These are phyloP conservation scores for Theobroma grandiflorum DNA, from an alignment of 441 rosid species.

Conservation along the genomic window DNA sequence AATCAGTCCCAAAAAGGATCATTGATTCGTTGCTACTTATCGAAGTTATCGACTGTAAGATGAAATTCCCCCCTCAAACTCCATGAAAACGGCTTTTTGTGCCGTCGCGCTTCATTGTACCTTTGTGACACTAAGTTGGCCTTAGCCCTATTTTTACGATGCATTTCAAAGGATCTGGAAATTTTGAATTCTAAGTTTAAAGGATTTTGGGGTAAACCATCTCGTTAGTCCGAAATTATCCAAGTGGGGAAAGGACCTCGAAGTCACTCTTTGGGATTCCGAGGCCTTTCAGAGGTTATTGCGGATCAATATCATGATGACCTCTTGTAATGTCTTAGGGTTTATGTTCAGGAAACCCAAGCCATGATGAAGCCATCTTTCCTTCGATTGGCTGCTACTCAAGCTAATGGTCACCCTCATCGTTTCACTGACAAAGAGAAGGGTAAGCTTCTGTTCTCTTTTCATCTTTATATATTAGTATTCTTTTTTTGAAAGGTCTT, in stretches of 20 bases:
- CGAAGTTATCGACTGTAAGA: neutral
- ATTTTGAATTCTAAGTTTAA: neutral
- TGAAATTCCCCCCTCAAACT: neutral
- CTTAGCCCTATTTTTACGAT: neutral
- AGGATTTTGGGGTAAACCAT: neutral
- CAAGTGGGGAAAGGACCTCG: neutral
- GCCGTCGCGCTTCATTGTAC: conserved; percentile 11
- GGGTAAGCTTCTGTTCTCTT: neutral
- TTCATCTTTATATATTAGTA: neutral
- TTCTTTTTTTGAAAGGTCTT: neutral
- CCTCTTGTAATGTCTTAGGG: neutral
- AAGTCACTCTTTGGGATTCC: neutral
- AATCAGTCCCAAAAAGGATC: neutral
- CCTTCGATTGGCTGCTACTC: conserved; percentile 17
- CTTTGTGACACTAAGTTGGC: neutral
- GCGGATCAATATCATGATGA: neutral
- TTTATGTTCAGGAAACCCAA: conserved; percentile 47
- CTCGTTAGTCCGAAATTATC: neutral
- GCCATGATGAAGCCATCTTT: conserved; percentile 43
- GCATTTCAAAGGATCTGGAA: conserved; percentile 16
- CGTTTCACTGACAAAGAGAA: neutral
- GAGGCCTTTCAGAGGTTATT: neutral
- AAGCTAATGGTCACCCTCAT: neutral
- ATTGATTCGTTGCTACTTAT: neutral
- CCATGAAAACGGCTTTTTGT: neutral